A percentile compares a stretch with the other conserved stretches of the same genome.
phyloP scores from a whole-genome alignment of 768 basidiomycete genomes.

The Naematelia aurantialba region DNA sequence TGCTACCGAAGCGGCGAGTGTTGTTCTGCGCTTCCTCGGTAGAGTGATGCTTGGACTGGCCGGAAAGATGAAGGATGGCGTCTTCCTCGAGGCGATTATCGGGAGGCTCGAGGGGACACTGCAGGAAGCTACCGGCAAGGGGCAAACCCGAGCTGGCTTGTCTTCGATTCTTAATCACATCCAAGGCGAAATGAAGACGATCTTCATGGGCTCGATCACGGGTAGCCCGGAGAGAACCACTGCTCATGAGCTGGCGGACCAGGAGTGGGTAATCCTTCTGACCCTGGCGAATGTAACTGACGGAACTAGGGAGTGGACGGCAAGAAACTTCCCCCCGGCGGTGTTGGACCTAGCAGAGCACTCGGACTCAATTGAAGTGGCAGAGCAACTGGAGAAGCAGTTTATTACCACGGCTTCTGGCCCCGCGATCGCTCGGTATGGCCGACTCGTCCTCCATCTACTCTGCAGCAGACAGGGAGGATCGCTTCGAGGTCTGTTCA shows the following conservation, averaged over 20 bases:
- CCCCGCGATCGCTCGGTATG: no score
- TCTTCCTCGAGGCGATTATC: conserved; percentile 41
- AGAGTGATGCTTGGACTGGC: conserved; percentile 61
- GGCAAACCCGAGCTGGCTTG: conserved; percentile 29
- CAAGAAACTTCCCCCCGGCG: no score
- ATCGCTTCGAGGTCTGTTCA: no score
- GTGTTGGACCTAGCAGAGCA: no score
- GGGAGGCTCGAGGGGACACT: conserved; percentile 25
- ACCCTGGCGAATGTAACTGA: no score
- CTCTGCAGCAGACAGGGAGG: no score
- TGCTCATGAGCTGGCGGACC: conserved; percentile 18
- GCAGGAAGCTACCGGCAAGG: conserved; percentile 24
- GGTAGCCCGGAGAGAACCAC: no score
- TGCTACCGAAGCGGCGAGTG: conserved; percentile 61
- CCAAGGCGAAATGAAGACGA: conserved; percentile 15
- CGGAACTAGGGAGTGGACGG: no score
- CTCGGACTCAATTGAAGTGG: no score
- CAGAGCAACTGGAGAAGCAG: no score
- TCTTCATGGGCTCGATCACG: conserved; percentile 3
- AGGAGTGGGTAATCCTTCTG: conserved; percentile 15
- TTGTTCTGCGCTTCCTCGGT: conserved; percentile 64
- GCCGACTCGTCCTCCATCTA: no score
- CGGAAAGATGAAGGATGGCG: conserved; percentile 55
- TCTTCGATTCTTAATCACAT: conserved; percentile 21
- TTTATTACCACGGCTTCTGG: no score